These are phyloP conservation scores for Funneliformis geosporum DNA, from an alignment of 192 early-diverging fungal species.

Conservation along the genomic window DNA sequence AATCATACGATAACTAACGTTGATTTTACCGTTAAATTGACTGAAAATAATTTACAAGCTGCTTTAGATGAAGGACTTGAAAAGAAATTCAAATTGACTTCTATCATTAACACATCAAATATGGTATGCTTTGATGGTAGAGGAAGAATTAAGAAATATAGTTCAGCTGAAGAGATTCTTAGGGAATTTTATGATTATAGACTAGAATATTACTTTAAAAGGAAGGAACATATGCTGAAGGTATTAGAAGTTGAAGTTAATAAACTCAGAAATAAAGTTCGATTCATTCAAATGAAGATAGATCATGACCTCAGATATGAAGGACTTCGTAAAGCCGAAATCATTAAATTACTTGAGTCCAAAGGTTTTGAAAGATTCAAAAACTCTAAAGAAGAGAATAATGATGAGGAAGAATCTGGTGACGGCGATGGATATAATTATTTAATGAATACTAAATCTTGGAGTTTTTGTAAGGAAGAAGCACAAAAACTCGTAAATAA, in stretches of 20 bases:
- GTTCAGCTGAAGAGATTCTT: conserved; percentile 75
- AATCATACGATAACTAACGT: conserved; percentile 69
- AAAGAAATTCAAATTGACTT: conserved; percentile 78
- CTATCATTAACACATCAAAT: conserved; percentile 78
- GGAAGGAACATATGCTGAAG: conserved; percentile 78
- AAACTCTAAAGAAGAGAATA: conserved; percentile 45
- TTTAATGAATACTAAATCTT: not conserved
- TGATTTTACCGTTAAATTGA: conserved; percentile 66
- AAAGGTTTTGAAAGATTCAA: conserved; percentile 67
- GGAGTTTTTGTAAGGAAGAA: conserved; percentile 16
- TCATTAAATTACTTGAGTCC: conserved; percentile 72
- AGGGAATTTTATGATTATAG: conserved; percentile 88
- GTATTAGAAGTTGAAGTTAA: conserved; percentile 66
- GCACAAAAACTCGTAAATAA: conserved; percentile 76
- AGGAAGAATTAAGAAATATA: conserved; percentile 82
- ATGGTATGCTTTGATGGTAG: conserved; percentile 93
- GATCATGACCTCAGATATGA: conserved; percentile 76
- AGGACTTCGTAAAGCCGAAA: conserved; percentile 81
- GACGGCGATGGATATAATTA: conserved; percentile 43
- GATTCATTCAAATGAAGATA: conserved; percentile 91
- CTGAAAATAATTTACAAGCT: conserved; percentile 65
- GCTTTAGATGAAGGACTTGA: conserved; percentile 80
- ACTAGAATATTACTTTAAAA: conserved; percentile 78
- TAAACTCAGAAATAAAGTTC: conserved; percentile 78
- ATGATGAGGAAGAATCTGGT: conserved; percentile 43